Evolutionary conservation across 2,329 filamentous ascomycete species (phyloP), one percentile per base, ranked within the genome.

Genomic region (Raffaelea ambrosiae): DNA sequence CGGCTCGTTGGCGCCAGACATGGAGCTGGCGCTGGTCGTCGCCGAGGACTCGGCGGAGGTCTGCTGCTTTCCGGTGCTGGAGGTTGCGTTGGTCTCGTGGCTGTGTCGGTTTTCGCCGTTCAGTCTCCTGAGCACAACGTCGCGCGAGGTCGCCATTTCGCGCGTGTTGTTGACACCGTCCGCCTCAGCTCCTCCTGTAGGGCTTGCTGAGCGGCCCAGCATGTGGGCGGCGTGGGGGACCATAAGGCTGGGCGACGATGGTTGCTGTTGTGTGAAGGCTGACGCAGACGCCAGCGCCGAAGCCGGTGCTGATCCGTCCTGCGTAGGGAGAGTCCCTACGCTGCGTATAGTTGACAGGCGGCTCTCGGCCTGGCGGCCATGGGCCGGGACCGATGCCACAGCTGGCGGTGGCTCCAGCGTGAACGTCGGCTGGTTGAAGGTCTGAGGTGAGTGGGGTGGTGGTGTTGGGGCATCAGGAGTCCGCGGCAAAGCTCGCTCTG

Each of bases 1-100:
- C 41, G 58, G 63, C 53, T 79, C 76, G 44, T 72, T 72, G 44
- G 65, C 60, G 14, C 72, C 73, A 9, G 72, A 78, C 26, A 77
- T 57, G 4, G 76, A 79, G 59, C 76, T 81, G 38, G 71, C 69
- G 55, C 76, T 80, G 7, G 76, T 79, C 40, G 71, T 69, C 9
- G 70, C 69, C 3, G 76, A 80, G 0, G 75, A 76, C 49, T 75
- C 67, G 9, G 67, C 65, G 5, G 75, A 79, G 16, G 64, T 60
- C 44, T 66, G 73, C 46, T 72, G 71, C 46, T 71, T 73, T 10
- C 69, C 66, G 54, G 66, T 72, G 57, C 72, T 76, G 13, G 66
- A 62, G 20, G 73, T 74, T 26, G 70, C 66, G 50, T 76, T 71
- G 3, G 75, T 77, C 55, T 76, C 74, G 43, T 74, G 69, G 55